Evolutionary conservation across 1,284 basidiomycete genomes (phyloP), one percentile per base, ranked within the genome.

Genomic region (Cutaneotrichosporon cutaneum): DNA sequence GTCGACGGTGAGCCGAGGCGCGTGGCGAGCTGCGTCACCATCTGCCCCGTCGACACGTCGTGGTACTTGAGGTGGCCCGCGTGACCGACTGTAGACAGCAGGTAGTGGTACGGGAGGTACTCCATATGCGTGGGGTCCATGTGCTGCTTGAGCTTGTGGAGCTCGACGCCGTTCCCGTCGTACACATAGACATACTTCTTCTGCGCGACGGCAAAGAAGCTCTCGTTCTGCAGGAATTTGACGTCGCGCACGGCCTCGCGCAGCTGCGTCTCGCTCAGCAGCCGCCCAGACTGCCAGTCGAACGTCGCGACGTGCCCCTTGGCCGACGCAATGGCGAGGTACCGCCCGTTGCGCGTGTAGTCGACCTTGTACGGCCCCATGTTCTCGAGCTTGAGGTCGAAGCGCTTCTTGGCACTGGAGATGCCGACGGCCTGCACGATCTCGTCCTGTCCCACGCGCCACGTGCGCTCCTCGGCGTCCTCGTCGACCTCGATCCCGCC

Each of bases 151-250:
- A 81, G 69, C 64, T 80, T 80, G 65, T 99, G 95, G 27, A 99
- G 81, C 78, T 99, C 96, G 26, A 96, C 89, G 18, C 96, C 95
- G 68, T 93, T 87, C 52, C 88, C 85, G 80, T 99, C 96, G 74
- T 99, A 98, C 62, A 99, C 94, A 81, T 91, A 99, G 21, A 90
- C 90, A 74, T 96, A 93, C 83, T 94, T 92, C 78, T 93, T 92
- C 79, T 99, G 95, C 0, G 95, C 95, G 14, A 96, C 94, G 2
- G 95, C 96, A 73, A 90, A 94, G 80, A 90, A 92, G 0, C 88
- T 88, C 60, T 95, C 90, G 72, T 94, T 92, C 75, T 98, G 94
- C 11, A 99, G 81, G 77, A 94, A 99, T 88, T 90, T 92, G 77
- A 98, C 90, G 76, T 97, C 94, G 67, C 93, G 71, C 70, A 84